phyloP scores from a whole-genome alignment of 305 asterid genomes.

The Vinca major region DNA sequence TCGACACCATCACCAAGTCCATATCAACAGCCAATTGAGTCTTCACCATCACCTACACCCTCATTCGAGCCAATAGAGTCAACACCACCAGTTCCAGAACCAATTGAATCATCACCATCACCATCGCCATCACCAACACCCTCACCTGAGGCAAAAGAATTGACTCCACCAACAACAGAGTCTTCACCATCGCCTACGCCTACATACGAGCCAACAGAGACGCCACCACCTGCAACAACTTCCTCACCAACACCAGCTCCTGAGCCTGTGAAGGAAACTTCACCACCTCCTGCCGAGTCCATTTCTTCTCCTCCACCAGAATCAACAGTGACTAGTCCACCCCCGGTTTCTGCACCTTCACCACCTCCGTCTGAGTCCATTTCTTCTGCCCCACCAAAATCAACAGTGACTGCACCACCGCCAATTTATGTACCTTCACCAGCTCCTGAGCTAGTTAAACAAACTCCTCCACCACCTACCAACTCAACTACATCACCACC shows the following conservation, averaged over 20 bases:
- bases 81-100: neutral
- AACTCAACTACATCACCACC: neutral
- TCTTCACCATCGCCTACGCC: neutral
- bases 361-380: neutral
- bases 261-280: neutral
- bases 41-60: slow-evolving; percentile 6
- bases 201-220: neutral
- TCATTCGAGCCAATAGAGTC: neutral
- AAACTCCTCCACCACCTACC: slow-evolving; percentile 6
- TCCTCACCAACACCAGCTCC: slow-evolving; percentile 11
- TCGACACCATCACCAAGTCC: neutral
- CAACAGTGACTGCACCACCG: neutral
- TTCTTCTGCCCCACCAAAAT: neutral
- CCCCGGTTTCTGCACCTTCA: slow-evolving; percentile 10
- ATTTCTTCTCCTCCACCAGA: slow-evolving; percentile 4
- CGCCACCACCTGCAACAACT: neutral
- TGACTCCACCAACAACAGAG: neutral
- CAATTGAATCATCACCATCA: neutral
- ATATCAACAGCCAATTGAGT: neutral
- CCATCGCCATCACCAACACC: slow-evolving; percentile 1
- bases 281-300: slow-evolving; percentile 1
- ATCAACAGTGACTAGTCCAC: neutral
- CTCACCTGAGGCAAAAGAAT: no score
- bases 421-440: slow-evolving; percentile 12
- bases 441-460: neutral